These are phyloP conservation scores for Entamoeba dispar DNA, from an alignment of 208 protist species.

Conservation along the genomic window DNA sequence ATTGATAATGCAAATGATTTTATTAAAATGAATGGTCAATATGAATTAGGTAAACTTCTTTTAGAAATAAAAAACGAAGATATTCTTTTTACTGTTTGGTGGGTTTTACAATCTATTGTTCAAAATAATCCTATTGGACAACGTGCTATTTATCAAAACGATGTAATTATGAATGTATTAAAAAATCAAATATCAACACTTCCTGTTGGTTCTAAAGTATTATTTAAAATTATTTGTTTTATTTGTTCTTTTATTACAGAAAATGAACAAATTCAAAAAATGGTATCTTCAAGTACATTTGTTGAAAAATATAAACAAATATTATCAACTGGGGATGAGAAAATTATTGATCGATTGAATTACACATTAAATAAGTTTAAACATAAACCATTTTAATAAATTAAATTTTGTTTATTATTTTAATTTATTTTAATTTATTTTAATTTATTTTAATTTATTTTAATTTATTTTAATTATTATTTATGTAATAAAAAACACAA, in stretches of 20 bases:
- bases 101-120: not conserved
- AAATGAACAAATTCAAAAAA: not conserved
- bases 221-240: not conserved
- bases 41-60: not conserved
- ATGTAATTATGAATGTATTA: not conserved
- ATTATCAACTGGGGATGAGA: not conserved
- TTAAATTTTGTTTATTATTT: too few relatives aligned
- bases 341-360: not conserved
- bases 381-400: not conserved
- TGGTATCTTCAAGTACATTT: not conserved
- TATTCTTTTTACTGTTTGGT: not conserved
- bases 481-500: too few relatives aligned
- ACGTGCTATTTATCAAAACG: not conserved
- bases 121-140: not conserved
- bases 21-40: not conserved
- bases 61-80: not conserved
- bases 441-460: too few relatives aligned
- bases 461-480: too few relatives aligned
- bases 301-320: not conserved
- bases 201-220: not conserved
- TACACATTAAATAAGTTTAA: not conserved
- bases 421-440: too few relatives aligned
- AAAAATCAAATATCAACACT: not conserved
- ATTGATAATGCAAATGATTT: not conserved
- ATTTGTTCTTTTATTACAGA: not conserved